These are phyloP conservation scores for Coemansia reversa DNA, from an alignment of 192 early-diverging fungal genomes.

Conservation along the genomic window DNA sequence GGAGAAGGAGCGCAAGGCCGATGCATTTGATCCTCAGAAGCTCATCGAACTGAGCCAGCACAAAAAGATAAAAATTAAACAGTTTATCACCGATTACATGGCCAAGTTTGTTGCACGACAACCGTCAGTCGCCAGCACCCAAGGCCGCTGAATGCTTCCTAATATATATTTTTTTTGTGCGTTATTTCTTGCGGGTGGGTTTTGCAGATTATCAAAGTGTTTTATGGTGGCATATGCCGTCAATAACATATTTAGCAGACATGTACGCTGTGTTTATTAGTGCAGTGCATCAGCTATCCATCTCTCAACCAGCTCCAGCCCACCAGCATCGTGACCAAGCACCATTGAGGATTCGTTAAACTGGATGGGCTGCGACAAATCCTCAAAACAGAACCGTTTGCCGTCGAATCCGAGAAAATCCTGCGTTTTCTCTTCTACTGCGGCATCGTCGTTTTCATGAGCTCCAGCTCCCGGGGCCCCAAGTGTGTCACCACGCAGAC, in stretches of 20 bases:
- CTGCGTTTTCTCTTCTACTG: slow-evolving; percentile 60
- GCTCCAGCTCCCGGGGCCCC: slow-evolving; percentile 6
- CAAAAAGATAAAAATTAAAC: slow-evolving; percentile 52
- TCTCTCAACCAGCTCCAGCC: slow-evolving; percentile 59
- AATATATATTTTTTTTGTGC: neutral
- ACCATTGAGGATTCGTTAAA: slow-evolving; percentile 65
- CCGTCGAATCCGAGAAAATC: slow-evolving; percentile 81
- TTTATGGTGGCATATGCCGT: no score
- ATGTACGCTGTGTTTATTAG: neutral
- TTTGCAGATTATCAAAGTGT: no score
- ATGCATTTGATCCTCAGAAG: slow-evolving; percentile 39
- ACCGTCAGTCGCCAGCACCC: neutral
- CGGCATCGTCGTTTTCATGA: slow-evolving; percentile 34
- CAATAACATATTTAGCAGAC: neutral
- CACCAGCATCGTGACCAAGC: slow-evolving; percentile 52
- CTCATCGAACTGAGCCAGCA: slow-evolving; percentile 46
- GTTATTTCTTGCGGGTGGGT: neutral
- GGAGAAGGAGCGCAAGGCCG: slow-evolving; percentile 55
- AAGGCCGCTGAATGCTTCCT: neutral
- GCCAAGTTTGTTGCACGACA: slow-evolving; percentile 23
- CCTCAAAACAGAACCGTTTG: slow-evolving; percentile 78
- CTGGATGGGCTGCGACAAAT: slow-evolving; percentile 67
- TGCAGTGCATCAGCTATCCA: slow-evolving; percentile 59
- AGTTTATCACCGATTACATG: slow-evolving; percentile 52
- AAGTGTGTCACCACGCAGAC: slow-evolving; percentile 13